phyloP scores from a whole-genome alignment of 2,329 filamentous ascomycete genomes.

The Alternaria sp. region DNA sequence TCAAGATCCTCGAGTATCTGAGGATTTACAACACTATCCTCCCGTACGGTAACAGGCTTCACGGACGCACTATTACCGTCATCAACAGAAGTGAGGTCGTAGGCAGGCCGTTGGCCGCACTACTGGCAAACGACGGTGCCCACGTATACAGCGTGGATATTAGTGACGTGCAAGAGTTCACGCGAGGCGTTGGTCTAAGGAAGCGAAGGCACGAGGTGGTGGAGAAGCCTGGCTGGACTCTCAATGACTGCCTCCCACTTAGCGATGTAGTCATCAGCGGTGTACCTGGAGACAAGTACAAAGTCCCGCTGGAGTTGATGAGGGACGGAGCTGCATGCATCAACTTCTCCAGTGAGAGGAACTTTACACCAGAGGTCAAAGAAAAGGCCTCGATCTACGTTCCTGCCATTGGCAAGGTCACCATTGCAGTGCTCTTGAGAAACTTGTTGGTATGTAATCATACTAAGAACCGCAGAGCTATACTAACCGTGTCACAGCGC shows the following conservation, averaged over 20 bases:
- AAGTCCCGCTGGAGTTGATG: slow-evolving; percentile 84
- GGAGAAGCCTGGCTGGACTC: slow-evolving; percentile 79
- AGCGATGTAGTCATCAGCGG: slow-evolving; percentile 96
- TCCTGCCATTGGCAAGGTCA: slow-evolving; percentile 96
- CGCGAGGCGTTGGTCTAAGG: slow-evolving; percentile 84
- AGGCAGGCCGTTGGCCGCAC: slow-evolving; percentile 86
- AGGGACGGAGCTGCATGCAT: slow-evolving; percentile 96
- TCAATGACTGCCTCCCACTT: slow-evolving; percentile 82
- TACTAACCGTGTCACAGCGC: slow-evolving; percentile 44
- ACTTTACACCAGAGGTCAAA: slow-evolving; percentile 90
- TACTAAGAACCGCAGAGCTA: background rate
- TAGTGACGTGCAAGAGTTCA: slow-evolving; percentile 90
- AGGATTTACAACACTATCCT: slow-evolving; percentile 97
- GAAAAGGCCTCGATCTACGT: slow-evolving; percentile 97
- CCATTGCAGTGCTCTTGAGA: slow-evolving; percentile 87
- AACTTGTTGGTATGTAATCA: slow-evolving; percentile 78
- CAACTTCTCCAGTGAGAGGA: slow-evolving; percentile 96
- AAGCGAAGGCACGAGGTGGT: slow-evolving; percentile 86
- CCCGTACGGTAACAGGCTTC: slow-evolving; percentile 89
- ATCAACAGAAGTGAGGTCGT: slow-evolving; percentile 98
- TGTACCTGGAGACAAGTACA: slow-evolving; percentile 87
- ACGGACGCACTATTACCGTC: slow-evolving; percentile 93
- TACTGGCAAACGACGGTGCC: slow-evolving; percentile 95
- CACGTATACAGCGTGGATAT: slow-evolving; percentile 95
- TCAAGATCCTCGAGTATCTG: slow-evolving; percentile 96